These are phyloP conservation scores for Musa troglodytarum DNA, from an alignment of 176 grass and related monocot genomes.

Conservation along the genomic window DNA sequence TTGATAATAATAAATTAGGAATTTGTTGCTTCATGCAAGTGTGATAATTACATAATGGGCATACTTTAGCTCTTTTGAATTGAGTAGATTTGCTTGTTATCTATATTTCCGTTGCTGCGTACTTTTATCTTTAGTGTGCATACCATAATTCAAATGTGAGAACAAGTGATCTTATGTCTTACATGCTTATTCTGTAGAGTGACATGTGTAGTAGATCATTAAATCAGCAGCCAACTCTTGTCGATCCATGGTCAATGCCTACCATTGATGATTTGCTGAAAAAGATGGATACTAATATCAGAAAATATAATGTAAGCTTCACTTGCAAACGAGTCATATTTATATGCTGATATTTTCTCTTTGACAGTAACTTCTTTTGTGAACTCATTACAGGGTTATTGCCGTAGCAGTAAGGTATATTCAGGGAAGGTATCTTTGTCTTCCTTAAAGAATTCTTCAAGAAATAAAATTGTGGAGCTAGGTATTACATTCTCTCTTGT, in stretches of 20 bases:
- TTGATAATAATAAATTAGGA: no score
- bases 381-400: conserved; percentile 61
- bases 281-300: conserved; percentile 41
- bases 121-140: conserved; percentile 20
- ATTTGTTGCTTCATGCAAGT: no score
- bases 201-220: conserved; percentile 25
- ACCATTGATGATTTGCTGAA: conserved; percentile 42
- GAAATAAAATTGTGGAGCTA: conserved; percentile 68
- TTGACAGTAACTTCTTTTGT: background rate
- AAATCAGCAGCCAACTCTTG: conserved; percentile 30
- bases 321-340: background rate
- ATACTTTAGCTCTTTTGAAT: background rate
- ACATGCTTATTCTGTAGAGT: conserved; percentile 31
- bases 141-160: background rate
- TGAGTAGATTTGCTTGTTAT: background rate
- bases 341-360: conserved; percentile 1
- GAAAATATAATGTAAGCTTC: conserved; percentile 48
- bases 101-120: background rate
- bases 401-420: conserved; percentile 68
- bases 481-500: conserved; percentile 34
- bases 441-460: conserved; percentile 47
- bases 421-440: conserved; percentile 69
- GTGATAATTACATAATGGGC: no score
- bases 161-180: conserved; percentile 1
- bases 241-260: conserved; percentile 66